Conservation (phyloP, 1,139 yeast genomes). For the Debaryomycetaceae sp. region DNA sequence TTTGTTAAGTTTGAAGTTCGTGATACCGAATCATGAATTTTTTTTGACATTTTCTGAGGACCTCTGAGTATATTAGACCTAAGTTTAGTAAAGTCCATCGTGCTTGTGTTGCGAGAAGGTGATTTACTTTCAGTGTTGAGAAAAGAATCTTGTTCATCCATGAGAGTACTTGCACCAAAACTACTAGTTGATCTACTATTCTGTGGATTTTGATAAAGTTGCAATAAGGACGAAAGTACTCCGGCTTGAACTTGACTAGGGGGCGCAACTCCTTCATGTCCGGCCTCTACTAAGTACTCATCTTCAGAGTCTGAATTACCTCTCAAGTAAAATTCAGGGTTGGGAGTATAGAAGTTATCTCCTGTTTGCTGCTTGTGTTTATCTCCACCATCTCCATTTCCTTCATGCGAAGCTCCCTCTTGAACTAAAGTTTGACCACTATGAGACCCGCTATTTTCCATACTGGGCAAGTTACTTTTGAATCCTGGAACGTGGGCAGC, state of each 20-base stretch:
- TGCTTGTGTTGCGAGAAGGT: constrained; percentile 11
- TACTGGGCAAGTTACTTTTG: not conserved
- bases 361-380: constrained; percentile 6
- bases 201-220: constrained; percentile 55
- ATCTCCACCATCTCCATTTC: constrained; percentile 5
- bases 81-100: constrained; percentile 23
- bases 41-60: constrained; percentile 12
- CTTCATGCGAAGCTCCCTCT: constrained; percentile 3
- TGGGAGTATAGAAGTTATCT: constrained; percentile 38
- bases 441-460: not conserved
- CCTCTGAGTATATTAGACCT: constrained; percentile 26
- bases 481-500: constrained; percentile 33
- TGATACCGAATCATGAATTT: constrained; percentile 3
- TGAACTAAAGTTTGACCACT: not conserved
- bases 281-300: constrained; percentile 35
- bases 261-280: constrained; percentile 57
- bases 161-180: constrained; percentile 11
- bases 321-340: constrained; percentile 41
- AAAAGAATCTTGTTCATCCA: constrained; percentile 11
- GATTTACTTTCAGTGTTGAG: constrained; percentile 16
- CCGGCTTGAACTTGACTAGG: constrained; percentile 79
- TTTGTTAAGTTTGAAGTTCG: constrained; percentile 6
- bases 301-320: constrained; percentile 30
- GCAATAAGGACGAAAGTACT: constrained; percentile 71
- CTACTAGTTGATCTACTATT: constrained; percentile 27